Evolutionary conservation across 2,329 filamentous ascomycete species (phyloP).

Genomic region (Fusarium luffae): DNA sequence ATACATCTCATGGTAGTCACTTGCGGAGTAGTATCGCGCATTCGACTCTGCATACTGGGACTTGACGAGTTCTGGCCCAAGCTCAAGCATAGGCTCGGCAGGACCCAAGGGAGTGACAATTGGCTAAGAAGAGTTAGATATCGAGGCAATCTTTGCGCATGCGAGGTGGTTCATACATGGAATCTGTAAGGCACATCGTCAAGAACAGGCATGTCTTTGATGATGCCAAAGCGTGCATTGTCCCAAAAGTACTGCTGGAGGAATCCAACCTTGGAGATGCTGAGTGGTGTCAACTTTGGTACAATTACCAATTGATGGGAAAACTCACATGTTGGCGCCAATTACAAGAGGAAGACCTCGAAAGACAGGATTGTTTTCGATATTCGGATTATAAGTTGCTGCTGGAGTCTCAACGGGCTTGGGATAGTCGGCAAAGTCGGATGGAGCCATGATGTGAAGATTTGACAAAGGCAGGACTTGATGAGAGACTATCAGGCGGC

Average conservation of each 20-base stretch:
- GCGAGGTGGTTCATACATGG: slow-evolving; percentile 55
- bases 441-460: slow-evolving; percentile 41
- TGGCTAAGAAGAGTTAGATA: slow-evolving; percentile 55
- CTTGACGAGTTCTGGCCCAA: slow-evolving; percentile 56
- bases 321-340: slow-evolving; percentile 68
- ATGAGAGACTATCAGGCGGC: background rate
- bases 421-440: slow-evolving; percentile 59
- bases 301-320: background rate
- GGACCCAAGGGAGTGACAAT: slow-evolving; percentile 64
- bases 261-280: slow-evolving; percentile 68
- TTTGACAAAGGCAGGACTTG: background rate
- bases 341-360: slow-evolving; percentile 72
- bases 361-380: slow-evolving; percentile 75
- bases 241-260: slow-evolving; percentile 75
- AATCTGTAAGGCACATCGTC: slow-evolving; percentile 58
- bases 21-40: slow-evolving; percentile 73
- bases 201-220: slow-evolving; percentile 61
- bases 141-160: too few relatives aligned
- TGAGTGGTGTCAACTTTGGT: slow-evolving; percentile 47
- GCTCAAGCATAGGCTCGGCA: slow-evolving; percentile 52
- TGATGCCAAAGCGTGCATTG: slow-evolving; percentile 69
- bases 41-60: slow-evolving; percentile 55
- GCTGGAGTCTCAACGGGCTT: slow-evolving; percentile 50
- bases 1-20: slow-evolving; percentile 83
- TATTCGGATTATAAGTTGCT: slow-evolving; percentile 49